A percentile compares a stretch with the other conserved stretches of the same genome.
Conservation (phyloP, 2,329 filamentous ascomycete genomes). For the Fusarium secorum region DNA sequence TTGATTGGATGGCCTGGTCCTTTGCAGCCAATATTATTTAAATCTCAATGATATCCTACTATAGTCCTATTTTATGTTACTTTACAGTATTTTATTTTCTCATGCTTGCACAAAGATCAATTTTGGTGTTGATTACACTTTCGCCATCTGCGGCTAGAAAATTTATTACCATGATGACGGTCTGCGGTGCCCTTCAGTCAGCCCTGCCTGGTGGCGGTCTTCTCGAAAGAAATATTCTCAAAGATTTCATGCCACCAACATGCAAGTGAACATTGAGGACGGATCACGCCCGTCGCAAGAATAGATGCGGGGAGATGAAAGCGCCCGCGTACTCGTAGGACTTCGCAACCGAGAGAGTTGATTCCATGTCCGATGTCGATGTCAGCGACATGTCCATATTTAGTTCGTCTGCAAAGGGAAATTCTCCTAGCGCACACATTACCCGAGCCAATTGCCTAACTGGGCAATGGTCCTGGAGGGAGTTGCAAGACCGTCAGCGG, state of each 20-base stretch:
- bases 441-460: background rate
- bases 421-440: background rate
- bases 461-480: background rate
- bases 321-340: background rate
- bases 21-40: fast-evolving
- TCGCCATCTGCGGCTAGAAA: too few relatives aligned
- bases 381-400: background rate
- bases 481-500: background rate
- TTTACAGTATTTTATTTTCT: fast-evolving
- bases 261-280: fast-evolving
- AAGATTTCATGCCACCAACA: fast-evolving
- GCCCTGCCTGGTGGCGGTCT: fast-evolving
- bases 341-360: background rate
- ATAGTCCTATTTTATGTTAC: background rate
- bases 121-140: fast-evolving
- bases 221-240: background rate
- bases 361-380: background rate
- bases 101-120: too few relatives aligned
- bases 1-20: background rate
- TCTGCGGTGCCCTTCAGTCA: background rate
- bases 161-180: background rate
- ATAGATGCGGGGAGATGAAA: background rate
- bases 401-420: background rate
- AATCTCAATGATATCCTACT: fast-evolving
- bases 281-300: fast-evolving